Evolutionary conservation across 2,329 filamentous ascomycete species (phyloP).

Genomic region (Colletotrichum gigasporum): DNA sequence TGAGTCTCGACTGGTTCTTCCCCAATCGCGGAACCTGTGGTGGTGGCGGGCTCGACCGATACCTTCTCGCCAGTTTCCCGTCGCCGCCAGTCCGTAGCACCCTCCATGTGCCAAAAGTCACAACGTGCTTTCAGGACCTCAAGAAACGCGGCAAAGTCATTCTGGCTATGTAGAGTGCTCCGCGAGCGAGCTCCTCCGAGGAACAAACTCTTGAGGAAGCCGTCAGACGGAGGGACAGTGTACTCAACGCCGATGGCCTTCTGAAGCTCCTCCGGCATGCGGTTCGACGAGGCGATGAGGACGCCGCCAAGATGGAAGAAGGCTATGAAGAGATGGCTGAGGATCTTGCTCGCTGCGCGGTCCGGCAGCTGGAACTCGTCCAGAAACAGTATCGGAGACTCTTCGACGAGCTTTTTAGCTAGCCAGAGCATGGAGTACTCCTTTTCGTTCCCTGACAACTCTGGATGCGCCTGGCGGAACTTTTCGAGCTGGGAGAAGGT

Average conservation of each 20-base stretch:
- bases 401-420: constrained; percentile 79
- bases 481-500: constrained; percentile 77
- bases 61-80: constrained; percentile 54
- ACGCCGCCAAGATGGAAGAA: constrained; percentile 88
- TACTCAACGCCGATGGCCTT: constrained; percentile 80
- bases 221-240: constrained; percentile 62
- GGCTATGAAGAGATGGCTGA: constrained; percentile 79
- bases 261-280: constrained; percentile 83
- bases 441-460: constrained; percentile 36
- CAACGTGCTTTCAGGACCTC: constrained; percentile 81
- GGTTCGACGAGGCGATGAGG: constrained; percentile 81
- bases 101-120: constrained; percentile 87
- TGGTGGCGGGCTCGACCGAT: background rate
- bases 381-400: constrained; percentile 79
- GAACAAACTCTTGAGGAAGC: constrained; percentile 57
- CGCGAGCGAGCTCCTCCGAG: constrained; percentile 37
- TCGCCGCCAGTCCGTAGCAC: constrained; percentile 75
- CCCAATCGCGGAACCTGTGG: background rate
- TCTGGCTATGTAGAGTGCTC: constrained; percentile 66
- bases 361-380: constrained; percentile 89
- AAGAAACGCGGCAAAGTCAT: constrained; percentile 80
- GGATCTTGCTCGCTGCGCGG: constrained; percentile 78
- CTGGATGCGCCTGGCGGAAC: constrained; percentile 57
- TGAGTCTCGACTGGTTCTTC: background rate
- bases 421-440: constrained; percentile 79